These are phyloP conservation scores for Lagenidium giganteum DNA, from an alignment of 352 stramenopile species.

Conservation along the genomic window DNA sequence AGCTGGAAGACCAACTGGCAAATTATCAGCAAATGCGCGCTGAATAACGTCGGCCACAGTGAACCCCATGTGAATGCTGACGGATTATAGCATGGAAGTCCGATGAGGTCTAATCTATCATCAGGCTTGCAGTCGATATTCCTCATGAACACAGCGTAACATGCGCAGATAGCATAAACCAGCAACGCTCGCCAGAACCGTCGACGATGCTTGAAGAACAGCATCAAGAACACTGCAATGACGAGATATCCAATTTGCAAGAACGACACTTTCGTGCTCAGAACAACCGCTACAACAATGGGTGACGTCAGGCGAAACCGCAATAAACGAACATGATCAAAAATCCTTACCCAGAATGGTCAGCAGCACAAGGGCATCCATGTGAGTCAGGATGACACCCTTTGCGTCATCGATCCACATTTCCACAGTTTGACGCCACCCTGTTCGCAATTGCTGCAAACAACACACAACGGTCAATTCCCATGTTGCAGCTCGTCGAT, in stretches of 20 bases:
- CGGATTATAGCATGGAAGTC: constrained; percentile 52
- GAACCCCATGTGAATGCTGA: constrained; percentile 41
- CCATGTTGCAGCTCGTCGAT: neutral
- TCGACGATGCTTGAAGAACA: constrained; percentile 62
- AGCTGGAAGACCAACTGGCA: constrained; percentile 70
- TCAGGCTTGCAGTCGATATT: constrained; percentile 49
- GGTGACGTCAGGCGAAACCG: constrained; percentile 1
- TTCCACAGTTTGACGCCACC: constrained; percentile 28
- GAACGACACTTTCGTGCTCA: constrained; percentile 68
- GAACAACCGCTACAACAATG: constrained; percentile 37
- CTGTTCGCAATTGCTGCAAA: constrained; percentile 35
- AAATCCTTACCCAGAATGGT: constrained; percentile 61
- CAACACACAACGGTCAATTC: neutral
- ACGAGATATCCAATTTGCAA: constrained; percentile 71
- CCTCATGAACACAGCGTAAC: constrained; percentile 56
- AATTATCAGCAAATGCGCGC: constrained; percentile 67
- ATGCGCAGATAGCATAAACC: constrained; percentile 48
- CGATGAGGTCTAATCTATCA: constrained; percentile 37
- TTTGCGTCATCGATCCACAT: constrained; percentile 58
- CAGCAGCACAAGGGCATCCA: constrained; percentile 60
- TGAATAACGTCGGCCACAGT: constrained; percentile 66
- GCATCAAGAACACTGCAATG: constrained; percentile 50
- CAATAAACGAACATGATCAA: neutral
- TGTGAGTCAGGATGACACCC: constrained; percentile 43
- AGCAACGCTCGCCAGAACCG: constrained; percentile 62